Evolutionary conservation across 2,329 filamentous ascomycete species (phyloP), one percentile per base, ranked within the genome.

Genomic region (Pseudocercospora fijiensis): DNA sequence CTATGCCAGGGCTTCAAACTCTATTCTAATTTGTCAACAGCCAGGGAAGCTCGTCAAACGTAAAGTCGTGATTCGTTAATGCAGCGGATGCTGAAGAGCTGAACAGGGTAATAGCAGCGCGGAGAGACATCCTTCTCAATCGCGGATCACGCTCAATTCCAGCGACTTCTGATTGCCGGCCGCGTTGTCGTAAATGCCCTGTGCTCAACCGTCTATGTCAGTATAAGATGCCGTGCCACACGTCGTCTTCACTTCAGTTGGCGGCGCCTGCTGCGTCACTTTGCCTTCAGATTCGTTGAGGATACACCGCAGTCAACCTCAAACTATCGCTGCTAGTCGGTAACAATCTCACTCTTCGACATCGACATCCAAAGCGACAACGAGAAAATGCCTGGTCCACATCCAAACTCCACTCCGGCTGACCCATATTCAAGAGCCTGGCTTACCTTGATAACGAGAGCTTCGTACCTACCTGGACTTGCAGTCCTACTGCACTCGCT

Each of bases 381-480:
- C 16, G 13, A n/a, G 11, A 13, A 45, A 22, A 65, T 65, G 63
- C 52, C 63, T 22, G 63, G 63, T 41, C 63, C 63, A 24, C 33
- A 62, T 28, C 59, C 59, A 11, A 60, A 65, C 27, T 55, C 63
- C 27, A 30, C 63, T 28, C 59, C 58, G 47, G 58, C 55, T 33
- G 55, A 62, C 56, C 59, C 63, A 37, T 52, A 51, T 24, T 66
- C 65, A 11, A 47, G 65, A 60, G 61, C 60, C 45, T 66, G 65
- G 65, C 58, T 66, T 18, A 84, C 82, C 0, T 76, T 85, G 28
- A 78, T 85, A 30, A 85, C 82, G 1, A 77, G 79, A n/a, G 75
- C 79, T 4, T 81, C 78, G 20, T 84, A 85, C 69, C 77, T 85
- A 5, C 79, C 83, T 13, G 83, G 83, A 37, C 81, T 82, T 10